Evolutionary conservation across 2,329 filamentous ascomycete genomes (phyloP), one percentile per base, ranked within the genome.

Genomic region (Venturiaceae sp.): DNA sequence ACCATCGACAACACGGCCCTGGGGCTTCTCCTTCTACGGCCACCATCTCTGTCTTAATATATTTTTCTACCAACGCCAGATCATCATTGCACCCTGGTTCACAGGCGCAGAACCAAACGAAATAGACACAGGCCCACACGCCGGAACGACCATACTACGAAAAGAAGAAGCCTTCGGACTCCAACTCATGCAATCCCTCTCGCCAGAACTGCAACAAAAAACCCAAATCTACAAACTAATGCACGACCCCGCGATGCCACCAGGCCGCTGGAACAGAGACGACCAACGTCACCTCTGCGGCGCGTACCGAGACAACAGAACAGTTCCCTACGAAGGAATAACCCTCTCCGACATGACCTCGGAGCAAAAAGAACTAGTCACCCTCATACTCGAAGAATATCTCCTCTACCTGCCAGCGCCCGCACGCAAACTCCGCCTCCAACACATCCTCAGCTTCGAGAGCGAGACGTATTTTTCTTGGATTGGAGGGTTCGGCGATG

Each of bases 211-310:
- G 19, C 80, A 84, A 65, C 41, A 66, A 0, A 66, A 69, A 1
- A 83, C 84, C 0, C 82, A 82, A 60, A 73, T 82, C 0, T 90
- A 81, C 68, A 77, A 78, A 57, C 63, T 75, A 0, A 77, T 90
- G 72, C 76, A 79, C 26, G 87, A 90, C 59, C 80, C 82, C 0
- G 77, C 72, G 0, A 60, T 61, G 59, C 82, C 80, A 2, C 72
- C 74, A 69, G 85, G 84, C 9, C 79, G 87, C 7, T 92, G 87
- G 87, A 92, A 92, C 68, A 85, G 85, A 63, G 87, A 90, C 65
- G 88, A 92, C 68, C 87, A 92, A 73, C 79, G 88, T 5, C 88
- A 92, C 65, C 69, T 90, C 4, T 89, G 87, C 67, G 88, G 89
- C 36, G 88, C 88, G 0, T 90, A 87, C 68, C 81, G 87, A 13